Evolutionary conservation across 352 stramenopile species (phyloP).

Genomic region (Phytophthora idaei): DNA sequence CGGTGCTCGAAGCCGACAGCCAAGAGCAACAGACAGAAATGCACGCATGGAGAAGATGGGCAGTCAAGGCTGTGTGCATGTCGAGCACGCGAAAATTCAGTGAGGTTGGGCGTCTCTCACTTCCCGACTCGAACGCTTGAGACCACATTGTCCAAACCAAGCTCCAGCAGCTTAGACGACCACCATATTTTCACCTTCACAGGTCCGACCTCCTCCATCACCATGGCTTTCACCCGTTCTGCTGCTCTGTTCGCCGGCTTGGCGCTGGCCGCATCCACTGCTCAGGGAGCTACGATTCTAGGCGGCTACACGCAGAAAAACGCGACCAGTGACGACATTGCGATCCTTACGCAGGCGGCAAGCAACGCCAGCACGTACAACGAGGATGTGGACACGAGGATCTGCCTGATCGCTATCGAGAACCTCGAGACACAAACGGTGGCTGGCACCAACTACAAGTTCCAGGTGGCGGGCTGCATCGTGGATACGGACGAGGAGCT

Average conservation of each 20-base stretch:
- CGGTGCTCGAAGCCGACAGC: slow-evolving; percentile 3
- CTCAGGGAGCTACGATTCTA: slow-evolving; percentile 23
- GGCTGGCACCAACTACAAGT: slow-evolving; percentile 66
- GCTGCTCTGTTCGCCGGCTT: slow-evolving; percentile 25
- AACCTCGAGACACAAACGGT: slow-evolving; percentile 49
- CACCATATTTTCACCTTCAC: neutral
- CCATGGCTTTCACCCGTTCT: slow-evolving; percentile 29
- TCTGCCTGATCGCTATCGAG: slow-evolving; percentile 52
- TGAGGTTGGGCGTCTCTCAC: slow-evolving; percentile 6
- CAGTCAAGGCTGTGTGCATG: slow-evolving; percentile 10
- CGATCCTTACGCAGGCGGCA: slow-evolving; percentile 44
- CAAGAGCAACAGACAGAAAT: slow-evolving; percentile 21
- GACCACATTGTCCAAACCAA: slow-evolving; percentile 6
- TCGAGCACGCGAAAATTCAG: slow-evolving; percentile 22
- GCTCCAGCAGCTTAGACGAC: slow-evolving; percentile 20
- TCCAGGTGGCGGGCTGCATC: slow-evolving; percentile 53
- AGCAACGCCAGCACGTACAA: slow-evolving; percentile 39
- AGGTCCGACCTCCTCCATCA: slow-evolving; percentile 16
- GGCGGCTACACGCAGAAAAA: slow-evolving; percentile 34
- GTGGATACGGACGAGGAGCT: slow-evolving; percentile 42
- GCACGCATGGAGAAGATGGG: slow-evolving; percentile 29
- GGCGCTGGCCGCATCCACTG: slow-evolving; percentile 15
- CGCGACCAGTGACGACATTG: slow-evolving; percentile 29
- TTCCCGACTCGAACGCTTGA: slow-evolving; percentile 17
- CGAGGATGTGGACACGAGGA: slow-evolving; percentile 28